phyloP scores from a whole-genome alignment of 2,329 filamentous ascomycete genomes.

The Pyrenochaeta sp. region DNA sequence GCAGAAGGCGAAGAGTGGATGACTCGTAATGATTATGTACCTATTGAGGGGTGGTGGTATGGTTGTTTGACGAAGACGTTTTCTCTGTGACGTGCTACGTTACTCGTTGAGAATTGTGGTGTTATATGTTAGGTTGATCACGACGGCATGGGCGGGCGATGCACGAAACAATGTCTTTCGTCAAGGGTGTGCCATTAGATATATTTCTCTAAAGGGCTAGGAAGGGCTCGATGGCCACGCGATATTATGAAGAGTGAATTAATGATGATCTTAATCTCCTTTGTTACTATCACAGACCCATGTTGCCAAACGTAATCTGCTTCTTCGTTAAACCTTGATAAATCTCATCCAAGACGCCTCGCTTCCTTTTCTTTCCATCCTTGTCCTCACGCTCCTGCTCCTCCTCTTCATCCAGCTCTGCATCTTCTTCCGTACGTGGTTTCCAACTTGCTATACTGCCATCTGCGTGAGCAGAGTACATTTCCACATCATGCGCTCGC shows the following conservation, averaged over 20 bases:
- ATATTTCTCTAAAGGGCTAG: no score
- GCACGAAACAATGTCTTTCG: background rate
- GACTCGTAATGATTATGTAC: no score
- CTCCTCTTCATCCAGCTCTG: conserved; percentile 54
- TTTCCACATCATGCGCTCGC: conserved; percentile 73
- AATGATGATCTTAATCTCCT: background rate
- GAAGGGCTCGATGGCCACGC: no score
- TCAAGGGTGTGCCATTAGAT: no score
- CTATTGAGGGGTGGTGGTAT: no score
- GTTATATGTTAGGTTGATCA: no score
- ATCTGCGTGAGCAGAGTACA: conserved; percentile 86
- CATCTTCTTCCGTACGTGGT: conserved; percentile 64
- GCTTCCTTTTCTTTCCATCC: conserved; percentile 67
- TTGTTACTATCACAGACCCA: conserved; percentile 18
- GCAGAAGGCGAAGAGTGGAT: no score
- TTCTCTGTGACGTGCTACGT: no score
- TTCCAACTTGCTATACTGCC: conserved; percentile 84
- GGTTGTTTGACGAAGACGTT: no score
- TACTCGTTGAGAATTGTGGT: no score
- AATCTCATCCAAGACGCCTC: conserved; percentile 80
- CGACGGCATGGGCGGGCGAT: background rate
- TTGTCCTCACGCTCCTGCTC: conserved; percentile 45
- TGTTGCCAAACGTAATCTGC: conserved; percentile 67
- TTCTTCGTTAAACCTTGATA: conserved; percentile 78
- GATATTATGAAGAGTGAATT: background rate